Percentiles rank a stretch among this genome's conserved stretches.
Evolutionary conservation across 768 basidiomycete species (phyloP).

Genomic region (Boletellus emodensis): DNA sequence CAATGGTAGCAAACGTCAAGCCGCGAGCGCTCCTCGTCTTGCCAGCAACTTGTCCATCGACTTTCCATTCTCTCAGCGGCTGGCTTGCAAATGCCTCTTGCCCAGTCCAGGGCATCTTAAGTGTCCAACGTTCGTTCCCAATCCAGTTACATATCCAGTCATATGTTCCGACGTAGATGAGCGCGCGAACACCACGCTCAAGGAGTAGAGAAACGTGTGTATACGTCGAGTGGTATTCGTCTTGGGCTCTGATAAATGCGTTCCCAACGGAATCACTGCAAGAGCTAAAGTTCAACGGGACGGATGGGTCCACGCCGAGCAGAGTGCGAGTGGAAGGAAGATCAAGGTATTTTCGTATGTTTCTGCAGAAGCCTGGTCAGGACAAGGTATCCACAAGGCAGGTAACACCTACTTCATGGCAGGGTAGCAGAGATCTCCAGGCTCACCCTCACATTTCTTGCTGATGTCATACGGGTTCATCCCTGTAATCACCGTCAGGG

Average conservation of each 20-base stretch:
- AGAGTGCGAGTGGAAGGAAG: slow-evolving; percentile 46
- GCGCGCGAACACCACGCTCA: slow-evolving; percentile 68
- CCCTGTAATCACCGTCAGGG: slow-evolving; percentile 23
- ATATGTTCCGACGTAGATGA: slow-evolving; percentile 72
- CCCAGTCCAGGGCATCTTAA: slow-evolving; percentile 71
- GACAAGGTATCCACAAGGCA: not conserved
- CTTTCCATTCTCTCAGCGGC: slow-evolving; percentile 55
- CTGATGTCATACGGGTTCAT: slow-evolving; percentile 70
- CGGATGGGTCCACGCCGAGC: slow-evolving; percentile 59
- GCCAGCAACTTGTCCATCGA: slow-evolving; percentile 46
- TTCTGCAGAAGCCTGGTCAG: slow-evolving; percentile 31
- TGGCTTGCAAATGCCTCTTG: slow-evolving; percentile 44
- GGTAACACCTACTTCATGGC: slow-evolving; percentile 36
- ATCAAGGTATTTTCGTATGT: slow-evolving; percentile 61
- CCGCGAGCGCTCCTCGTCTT: slow-evolving; percentile 53
- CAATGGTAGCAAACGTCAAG: slow-evolving; percentile 65
- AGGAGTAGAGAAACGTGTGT: slow-evolving; percentile 49
- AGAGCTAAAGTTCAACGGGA: slow-evolving; percentile 38
- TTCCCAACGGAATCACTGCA: slow-evolving; percentile 40
- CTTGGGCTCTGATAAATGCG: slow-evolving; percentile 47
- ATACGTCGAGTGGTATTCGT: slow-evolving; percentile 32
- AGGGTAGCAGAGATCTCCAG: slow-evolving; percentile 56
- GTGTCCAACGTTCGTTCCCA: slow-evolving; percentile 73
- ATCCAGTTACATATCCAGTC: slow-evolving; percentile 82
- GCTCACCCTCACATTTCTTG: slow-evolving; percentile 50